Percentiles rank a stretch among this genome's conserved stretches.
phyloP scores from a whole-genome alignment of 306 rosid species.

The Benincasa hispida region DNA sequence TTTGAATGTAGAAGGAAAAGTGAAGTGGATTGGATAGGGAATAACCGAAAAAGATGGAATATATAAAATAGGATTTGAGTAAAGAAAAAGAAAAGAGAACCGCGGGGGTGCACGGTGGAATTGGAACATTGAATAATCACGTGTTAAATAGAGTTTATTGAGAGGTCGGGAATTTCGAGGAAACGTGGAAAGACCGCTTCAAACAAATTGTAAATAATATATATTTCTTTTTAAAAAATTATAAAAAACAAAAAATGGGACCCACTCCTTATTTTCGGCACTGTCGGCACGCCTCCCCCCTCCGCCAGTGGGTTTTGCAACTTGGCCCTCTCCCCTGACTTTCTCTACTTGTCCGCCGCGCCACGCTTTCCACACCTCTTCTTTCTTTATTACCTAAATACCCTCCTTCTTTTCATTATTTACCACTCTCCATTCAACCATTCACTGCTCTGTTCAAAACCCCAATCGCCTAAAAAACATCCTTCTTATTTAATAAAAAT shows the following conservation, averaged over 20 bases:
- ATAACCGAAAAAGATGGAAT: no score
- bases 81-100: no score
- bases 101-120: no score
- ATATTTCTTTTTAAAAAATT: no score
- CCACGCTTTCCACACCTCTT: neutral
- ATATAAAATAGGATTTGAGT: no score
- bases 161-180: neutral
- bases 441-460: no score
- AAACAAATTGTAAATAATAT: neutral
- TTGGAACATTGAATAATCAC: no score
- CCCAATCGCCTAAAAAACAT: no score
- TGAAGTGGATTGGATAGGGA: no score
- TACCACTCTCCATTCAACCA: no score
- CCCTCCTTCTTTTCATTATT: neutral
- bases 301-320: neutral
- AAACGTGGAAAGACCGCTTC: slow-evolving; percentile 7
- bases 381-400: neutral
- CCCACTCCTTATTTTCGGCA: neutral
- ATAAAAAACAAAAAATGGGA: neutral
- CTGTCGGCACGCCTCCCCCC: slow-evolving; percentile 5
- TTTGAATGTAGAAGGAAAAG: no score
- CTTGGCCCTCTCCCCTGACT: neutral
- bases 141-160: neutral
- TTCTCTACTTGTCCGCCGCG: neutral
- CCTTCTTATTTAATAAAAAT: no score